A percentile compares a stretch with the other conserved stretches of the same genome.
Conservation (phyloP, 257 asterid species). For the Plantago elongata region DNA sequence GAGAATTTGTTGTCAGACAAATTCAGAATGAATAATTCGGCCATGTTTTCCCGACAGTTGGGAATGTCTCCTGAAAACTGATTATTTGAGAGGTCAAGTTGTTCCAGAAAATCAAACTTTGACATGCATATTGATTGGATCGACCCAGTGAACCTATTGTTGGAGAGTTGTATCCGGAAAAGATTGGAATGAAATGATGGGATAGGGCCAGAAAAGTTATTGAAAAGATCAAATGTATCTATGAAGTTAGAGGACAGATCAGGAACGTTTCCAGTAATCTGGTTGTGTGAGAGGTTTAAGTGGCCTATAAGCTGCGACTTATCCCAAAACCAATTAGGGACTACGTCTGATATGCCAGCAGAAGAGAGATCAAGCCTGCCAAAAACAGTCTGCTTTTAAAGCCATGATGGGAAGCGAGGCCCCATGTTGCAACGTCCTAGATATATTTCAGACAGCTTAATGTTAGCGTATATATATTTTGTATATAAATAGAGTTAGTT, state of each 20-base stretch:
- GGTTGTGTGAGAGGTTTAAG: slow-evolving; percentile 33
- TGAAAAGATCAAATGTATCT: neutral
- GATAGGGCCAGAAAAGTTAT: slow-evolving; percentile 15
- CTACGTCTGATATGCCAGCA: no score
- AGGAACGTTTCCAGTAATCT: slow-evolving; percentile 24
- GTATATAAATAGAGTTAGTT: no score
- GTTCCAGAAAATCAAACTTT: neutral
- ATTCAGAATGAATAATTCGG: neutral
- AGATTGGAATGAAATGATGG: slow-evolving; percentile 19
- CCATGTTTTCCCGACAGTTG: slow-evolving; percentile 22
- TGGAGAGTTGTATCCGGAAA: slow-evolving; percentile 11
- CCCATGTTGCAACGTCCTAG: no score
- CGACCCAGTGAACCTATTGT: slow-evolving; percentile 26
- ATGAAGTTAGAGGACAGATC: neutral
- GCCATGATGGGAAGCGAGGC: no score
- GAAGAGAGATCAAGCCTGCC: no score
- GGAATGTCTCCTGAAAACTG: slow-evolving; percentile 25
- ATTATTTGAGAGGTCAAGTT: slow-evolving; percentile 25
- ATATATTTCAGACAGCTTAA: no score
- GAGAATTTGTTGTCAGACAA: slow-evolving; percentile 19
- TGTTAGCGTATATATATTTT: no score
- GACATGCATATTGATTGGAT: slow-evolving; percentile 25
- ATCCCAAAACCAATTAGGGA: no score
- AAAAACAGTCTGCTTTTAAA: no score
- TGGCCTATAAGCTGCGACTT: slow-evolving; percentile 7